phyloP scores from a whole-genome alignment of 2,329 filamentous ascomycete genomes.

The Colletotrichum magnum region DNA sequence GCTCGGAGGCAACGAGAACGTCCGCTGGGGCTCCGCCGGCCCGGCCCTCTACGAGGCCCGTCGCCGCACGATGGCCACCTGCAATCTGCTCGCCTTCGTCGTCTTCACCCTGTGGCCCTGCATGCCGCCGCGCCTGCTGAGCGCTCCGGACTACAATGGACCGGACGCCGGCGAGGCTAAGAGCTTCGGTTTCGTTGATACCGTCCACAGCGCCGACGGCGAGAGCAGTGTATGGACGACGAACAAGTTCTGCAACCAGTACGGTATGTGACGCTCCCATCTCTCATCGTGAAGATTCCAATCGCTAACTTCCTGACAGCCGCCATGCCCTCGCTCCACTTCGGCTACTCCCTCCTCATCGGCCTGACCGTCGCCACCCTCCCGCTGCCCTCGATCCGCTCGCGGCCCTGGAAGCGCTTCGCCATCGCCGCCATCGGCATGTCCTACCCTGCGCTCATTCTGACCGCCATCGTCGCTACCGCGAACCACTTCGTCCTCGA shows the following conservation, averaged over 20 bases:
- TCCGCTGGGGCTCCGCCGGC: conserved; percentile 50
- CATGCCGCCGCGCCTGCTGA: conserved; percentile 68
- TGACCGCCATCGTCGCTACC: conserved; percentile 78
- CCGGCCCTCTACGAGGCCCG: conserved; percentile 67
- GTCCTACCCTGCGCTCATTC: conserved; percentile 75
- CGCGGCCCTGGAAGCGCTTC: conserved; percentile 65
- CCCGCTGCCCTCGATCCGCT: conserved; percentile 70
- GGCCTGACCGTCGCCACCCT: conserved; percentile 78
- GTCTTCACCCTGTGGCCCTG: conserved; percentile 68
- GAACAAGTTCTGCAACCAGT: conserved; percentile 82
- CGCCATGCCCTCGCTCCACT: conserved; percentile 83
- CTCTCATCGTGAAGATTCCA: neutral
- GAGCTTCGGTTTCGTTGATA: conserved; percentile 67
- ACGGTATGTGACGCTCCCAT: conserved; percentile 63
- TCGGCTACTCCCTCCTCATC: conserved; percentile 81
- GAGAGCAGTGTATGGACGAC: conserved; percentile 65
- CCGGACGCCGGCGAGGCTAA: conserved; percentile 70
- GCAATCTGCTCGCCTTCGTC: conserved; percentile 67
- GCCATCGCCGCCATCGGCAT: conserved; percentile 64
- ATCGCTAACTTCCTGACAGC: conserved; percentile 55
- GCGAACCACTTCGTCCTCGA: conserved; percentile 83
- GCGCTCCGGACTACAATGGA: conserved; percentile 68
- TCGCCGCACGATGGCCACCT: conserved; percentile 69
- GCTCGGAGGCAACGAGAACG: conserved; percentile 46
- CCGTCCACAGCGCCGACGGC: conserved; percentile 63